Percentiles rank a stretch among this genome's conserved stretches.
These are phyloP conservation scores for Ochetophila trinervis DNA, from an alignment of 306 rosid species.

Conservation along the genomic window DNA sequence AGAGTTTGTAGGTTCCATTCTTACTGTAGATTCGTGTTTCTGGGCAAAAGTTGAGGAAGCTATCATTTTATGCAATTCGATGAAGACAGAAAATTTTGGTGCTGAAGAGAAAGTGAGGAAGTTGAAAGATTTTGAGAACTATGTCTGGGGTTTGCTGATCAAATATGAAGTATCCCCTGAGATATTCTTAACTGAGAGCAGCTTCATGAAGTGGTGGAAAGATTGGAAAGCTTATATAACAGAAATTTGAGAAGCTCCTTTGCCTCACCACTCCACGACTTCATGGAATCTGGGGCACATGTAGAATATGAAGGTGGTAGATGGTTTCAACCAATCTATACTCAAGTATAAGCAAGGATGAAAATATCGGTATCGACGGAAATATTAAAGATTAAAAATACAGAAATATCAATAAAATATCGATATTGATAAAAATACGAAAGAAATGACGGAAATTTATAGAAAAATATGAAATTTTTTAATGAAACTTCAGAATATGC, in stretches of 20 bases:
- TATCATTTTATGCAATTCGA: slow-evolving; percentile 18
- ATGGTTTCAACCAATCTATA: not conserved
- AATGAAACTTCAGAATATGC: too few relatives aligned
- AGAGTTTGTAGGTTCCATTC: slow-evolving; percentile 26
- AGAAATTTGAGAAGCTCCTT: slow-evolving; percentile 3
- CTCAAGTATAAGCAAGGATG: too few relatives aligned
- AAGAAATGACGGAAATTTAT: too few relatives aligned
- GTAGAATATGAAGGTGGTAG: slow-evolving; percentile 17
- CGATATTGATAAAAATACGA: too few relatives aligned
- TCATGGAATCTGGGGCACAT: slow-evolving; percentile 33
- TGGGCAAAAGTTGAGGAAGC: slow-evolving; percentile 78
- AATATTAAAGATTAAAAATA: too few relatives aligned
- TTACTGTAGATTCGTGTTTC: slow-evolving; percentile 69
- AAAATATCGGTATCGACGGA: too few relatives aligned
- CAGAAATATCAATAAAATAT: too few relatives aligned
- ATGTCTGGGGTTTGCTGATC: slow-evolving; percentile 37
- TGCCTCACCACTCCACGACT: slow-evolving; percentile 17
- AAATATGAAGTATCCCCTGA: slow-evolving; percentile 53
- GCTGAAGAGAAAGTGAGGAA: slow-evolving; percentile 1
- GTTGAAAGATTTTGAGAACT: slow-evolving; percentile 42
- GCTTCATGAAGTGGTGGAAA: slow-evolving; percentile 70
- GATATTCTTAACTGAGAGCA: slow-evolving; percentile 50
- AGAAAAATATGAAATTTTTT: too few relatives aligned
- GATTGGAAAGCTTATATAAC: slow-evolving; percentile 23
- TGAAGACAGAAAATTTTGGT: not conserved